A percentile compares a stretch with the other conserved stretches of the same genome.
Evolutionary conservation across 2,329 filamentous ascomycete genomes (phyloP).

Genomic region (Rhytidhysteron rufulum): DNA sequence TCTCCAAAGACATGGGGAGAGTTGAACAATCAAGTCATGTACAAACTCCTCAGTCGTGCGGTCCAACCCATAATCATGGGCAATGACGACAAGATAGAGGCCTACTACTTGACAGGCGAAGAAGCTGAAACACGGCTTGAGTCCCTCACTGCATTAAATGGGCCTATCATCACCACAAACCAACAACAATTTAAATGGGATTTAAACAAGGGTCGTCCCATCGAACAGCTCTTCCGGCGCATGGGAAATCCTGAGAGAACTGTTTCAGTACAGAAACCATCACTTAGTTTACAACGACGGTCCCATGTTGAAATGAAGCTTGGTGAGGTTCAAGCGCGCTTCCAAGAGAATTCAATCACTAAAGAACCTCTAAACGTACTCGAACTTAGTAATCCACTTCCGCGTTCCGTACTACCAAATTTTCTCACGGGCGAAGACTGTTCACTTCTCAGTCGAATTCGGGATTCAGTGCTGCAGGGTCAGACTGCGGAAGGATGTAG

Average conservation of each 20-base stretch:
- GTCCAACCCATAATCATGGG: slow-evolving; percentile 5
- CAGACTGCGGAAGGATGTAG: slow-evolving; percentile 10
- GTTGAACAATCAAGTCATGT: slow-evolving; percentile 10
- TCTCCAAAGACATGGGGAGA: slow-evolving; percentile 9
- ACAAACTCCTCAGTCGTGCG: slow-evolving; percentile 10
- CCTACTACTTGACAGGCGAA: slow-evolving; percentile 10
- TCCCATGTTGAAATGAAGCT: too few relatives aligned
- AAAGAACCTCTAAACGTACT: slow-evolving; percentile 12
- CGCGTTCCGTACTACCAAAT: slow-evolving; percentile 7
- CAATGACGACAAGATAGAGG: slow-evolving; percentile 8
- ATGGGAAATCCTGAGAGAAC: slow-evolving; percentile 7
- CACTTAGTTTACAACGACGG: too few relatives aligned
- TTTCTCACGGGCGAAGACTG: slow-evolving; percentile 10
- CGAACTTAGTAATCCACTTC: slow-evolving; percentile 10
- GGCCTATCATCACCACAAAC: slow-evolving; percentile 10
- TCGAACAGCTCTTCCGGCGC: slow-evolving; percentile 10
- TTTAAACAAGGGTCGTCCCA: slow-evolving; percentile 10
- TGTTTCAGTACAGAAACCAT: too few relatives aligned
- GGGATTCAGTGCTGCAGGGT: slow-evolving; percentile 1
- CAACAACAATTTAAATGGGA: slow-evolving; percentile 15
- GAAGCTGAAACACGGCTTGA: slow-evolving; percentile 8
- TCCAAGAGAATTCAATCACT: slow-evolving; percentile 5
- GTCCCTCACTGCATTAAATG: slow-evolving; percentile 3
- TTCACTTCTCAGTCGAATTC: slow-evolving; percentile 7
- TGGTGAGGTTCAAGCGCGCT: slow-evolving; percentile 4